A percentile compares a stretch with the other conserved stretches of the same genome.
These are phyloP conservation scores for Schizophyllum amplum DNA, from an alignment of 1,284 basidiomycete species.

Conservation along the genomic window DNA sequence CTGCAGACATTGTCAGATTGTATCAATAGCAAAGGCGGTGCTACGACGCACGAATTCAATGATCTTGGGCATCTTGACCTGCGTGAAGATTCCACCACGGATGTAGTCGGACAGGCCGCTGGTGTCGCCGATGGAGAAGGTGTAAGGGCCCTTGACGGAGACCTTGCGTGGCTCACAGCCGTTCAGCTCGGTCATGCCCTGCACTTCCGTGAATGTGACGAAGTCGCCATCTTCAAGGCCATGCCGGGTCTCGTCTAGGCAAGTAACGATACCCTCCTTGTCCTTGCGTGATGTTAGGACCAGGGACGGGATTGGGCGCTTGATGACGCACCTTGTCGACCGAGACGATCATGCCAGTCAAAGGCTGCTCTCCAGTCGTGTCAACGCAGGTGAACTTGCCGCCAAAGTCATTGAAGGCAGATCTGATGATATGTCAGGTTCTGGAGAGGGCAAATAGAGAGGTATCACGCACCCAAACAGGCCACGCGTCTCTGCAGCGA, in stretches of 20 bases:
- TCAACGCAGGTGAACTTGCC: constrained; percentile 92
- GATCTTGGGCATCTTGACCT: constrained; percentile 98
- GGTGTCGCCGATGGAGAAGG: constrained; percentile 91
- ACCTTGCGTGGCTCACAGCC: constrained; percentile 88
- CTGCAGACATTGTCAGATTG: constrained; percentile 40
- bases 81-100: constrained; percentile 91
- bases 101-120: constrained; percentile 74
- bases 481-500: constrained; percentile 87
- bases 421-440: constrained; percentile 34
- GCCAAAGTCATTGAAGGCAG: constrained; percentile 97
- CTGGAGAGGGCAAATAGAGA: constrained; percentile 5
- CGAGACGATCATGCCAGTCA: constrained; percentile 93
- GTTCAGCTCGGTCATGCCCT: constrained; percentile 92
- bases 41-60: constrained; percentile 71
- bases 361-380: constrained; percentile 89
- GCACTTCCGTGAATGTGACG: constrained; percentile 95
- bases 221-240: constrained; percentile 98
- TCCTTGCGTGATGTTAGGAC: constrained; percentile 40
- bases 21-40: constrained; percentile 22
- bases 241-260: constrained; percentile 94
- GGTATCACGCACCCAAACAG: constrained; percentile 74
- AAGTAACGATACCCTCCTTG: constrained; percentile 88
- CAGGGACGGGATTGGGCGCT: background rate
- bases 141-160: constrained; percentile 93
- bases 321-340: constrained; percentile 59